These are phyloP conservation scores for Aspergillus bridgeri DNA, from an alignment of 495 filamentous ascomycete species.

Conservation along the genomic window DNA sequence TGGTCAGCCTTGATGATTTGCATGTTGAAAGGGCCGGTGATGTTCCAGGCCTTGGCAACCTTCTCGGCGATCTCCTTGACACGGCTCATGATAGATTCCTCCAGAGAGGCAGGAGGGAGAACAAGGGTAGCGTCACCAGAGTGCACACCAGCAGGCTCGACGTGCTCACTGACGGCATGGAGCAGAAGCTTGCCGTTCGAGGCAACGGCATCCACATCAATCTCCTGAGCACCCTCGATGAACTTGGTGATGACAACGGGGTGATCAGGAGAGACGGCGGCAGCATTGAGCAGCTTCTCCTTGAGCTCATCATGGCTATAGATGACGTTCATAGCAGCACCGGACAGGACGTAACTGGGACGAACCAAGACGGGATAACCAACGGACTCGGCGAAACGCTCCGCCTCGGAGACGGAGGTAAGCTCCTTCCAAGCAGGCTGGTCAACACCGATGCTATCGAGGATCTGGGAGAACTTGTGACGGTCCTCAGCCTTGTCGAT, in stretches of 20 bases:
- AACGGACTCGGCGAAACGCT: constrained; percentile 80
- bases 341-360: constrained; percentile 93
- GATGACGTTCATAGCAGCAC: constrained; percentile 98
- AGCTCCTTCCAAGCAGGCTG: constrained; percentile 98
- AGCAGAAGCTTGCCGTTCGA: constrained; percentile 81
- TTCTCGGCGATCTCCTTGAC: constrained; percentile 95
- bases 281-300: constrained; percentile 84
- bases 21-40: constrained; percentile 97
- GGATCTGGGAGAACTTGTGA: constrained; percentile 97
- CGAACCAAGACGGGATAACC: constrained; percentile 92
- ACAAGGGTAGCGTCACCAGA: constrained; percentile 96
- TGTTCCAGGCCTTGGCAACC: constrained; percentile 90
- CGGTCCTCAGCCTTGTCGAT: constrained; percentile 97
- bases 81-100: constrained; percentile 77
- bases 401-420: constrained; percentile 83
- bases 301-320: constrained; percentile 87
- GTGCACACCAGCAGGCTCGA: constrained; percentile 97
- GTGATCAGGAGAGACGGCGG: constrained; percentile 87
- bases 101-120: constrained; percentile 90
- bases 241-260: constrained; percentile 99
- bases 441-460: constrained; percentile 91
- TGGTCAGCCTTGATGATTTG: constrained; percentile 99
- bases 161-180: constrained; percentile 94
- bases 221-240: constrained; percentile 95
- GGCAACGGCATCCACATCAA: constrained; percentile 95